Conservation (phyloP, 2,329 filamentous ascomycete species). For the Beauveria australis region DNA sequence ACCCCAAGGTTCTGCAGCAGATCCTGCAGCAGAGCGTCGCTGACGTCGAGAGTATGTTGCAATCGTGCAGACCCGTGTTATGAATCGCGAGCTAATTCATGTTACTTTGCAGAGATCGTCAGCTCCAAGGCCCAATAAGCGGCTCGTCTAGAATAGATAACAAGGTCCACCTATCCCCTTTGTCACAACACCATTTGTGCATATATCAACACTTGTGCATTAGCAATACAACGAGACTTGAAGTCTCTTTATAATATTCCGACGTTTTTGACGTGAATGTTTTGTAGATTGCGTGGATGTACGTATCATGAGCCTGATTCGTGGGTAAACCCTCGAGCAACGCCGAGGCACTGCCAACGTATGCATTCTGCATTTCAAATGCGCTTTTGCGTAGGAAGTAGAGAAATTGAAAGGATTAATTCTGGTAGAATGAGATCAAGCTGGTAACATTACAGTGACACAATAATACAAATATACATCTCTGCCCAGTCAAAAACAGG, state of each 20-base stretch:
- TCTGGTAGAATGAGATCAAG: not conserved
- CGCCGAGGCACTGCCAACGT: too few species aligned
- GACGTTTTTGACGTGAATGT: not conserved
- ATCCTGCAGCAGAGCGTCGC: slow-evolving; percentile 94
- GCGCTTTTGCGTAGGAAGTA: not conserved
- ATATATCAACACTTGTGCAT: slow-evolving; percentile 53
- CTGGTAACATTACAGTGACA: not conserved
- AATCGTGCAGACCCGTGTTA: not conserved
- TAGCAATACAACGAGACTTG: slow-evolving; percentile 43
- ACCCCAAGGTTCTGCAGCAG: slow-evolving; percentile 93
- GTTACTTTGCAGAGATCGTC: slow-evolving; percentile 44
- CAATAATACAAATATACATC: slow-evolving; percentile 7
- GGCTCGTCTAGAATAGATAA: slow-evolving; percentile 28
- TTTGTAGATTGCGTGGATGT: not conserved
- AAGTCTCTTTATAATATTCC: slow-evolving; percentile 16
- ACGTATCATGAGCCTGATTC: not conserved
- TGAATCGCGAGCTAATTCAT: slow-evolving; percentile 24
- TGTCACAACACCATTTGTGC: slow-evolving; percentile 43
- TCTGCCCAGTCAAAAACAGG: not conserved
- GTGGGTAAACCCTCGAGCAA: too few species aligned
- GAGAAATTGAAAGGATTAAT: not conserved
- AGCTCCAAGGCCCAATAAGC: slow-evolving; percentile 56
- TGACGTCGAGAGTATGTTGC: slow-evolving; percentile 83
- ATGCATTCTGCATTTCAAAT: not conserved
- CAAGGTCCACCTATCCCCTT: slow-evolving; percentile 39